Base-by-base conservation (phyloP, 163 green algal species). In the Volvox carteri region DNA sequence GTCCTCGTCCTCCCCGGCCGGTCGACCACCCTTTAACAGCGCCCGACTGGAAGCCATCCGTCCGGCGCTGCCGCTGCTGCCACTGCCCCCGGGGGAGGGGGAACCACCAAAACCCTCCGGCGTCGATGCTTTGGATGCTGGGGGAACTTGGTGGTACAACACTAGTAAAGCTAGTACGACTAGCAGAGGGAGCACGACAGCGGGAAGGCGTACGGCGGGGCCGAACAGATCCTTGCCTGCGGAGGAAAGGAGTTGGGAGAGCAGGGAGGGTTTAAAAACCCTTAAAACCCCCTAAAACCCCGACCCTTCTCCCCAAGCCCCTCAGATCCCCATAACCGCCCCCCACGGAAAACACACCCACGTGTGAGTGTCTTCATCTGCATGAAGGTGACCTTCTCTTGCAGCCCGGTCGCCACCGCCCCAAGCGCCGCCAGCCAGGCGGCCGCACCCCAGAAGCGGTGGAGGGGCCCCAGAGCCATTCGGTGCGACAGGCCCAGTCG, bases 321-420 rank as follows among this genome's bases (percentile, higher is more conserved):
- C 12, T 58, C 50, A 58, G 50, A 58, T 58, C 16, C 12, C 50
- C 12, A 58, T 30, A 65, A 30, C 54, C 54, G 7, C 5, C 54
- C 3, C 5, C 25, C 60, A 12, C 60, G 60, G 60, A 11, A 30
- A 12, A 21, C 30, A 37, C 62, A 19, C 37, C 52, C 84, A 73
- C 89, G 75, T 0, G 62, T 50, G 25, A 92, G 50, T 14, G 35
- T 68, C 52, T 88, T 86, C n/a, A 90, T 84, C 54, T 95, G 93
- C 46, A 96, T 70, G 75, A 97, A 97, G 0, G 93, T 95, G 0
- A 87, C 83, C 90, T 97, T 97, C 78, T 97, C 95, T 77, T 97
- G 94, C 21, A 97, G 87, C 6, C 95, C 95, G 0, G 84, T 92
- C 30, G 89, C 90, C 78, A 94, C 90, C 30, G 92, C 93, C 18